Evolutionary conservation across 2,329 filamentous ascomycete species (phyloP), one percentile per base, ranked within the genome.

Genomic region (Aspergillus aculeatinus): DNA sequence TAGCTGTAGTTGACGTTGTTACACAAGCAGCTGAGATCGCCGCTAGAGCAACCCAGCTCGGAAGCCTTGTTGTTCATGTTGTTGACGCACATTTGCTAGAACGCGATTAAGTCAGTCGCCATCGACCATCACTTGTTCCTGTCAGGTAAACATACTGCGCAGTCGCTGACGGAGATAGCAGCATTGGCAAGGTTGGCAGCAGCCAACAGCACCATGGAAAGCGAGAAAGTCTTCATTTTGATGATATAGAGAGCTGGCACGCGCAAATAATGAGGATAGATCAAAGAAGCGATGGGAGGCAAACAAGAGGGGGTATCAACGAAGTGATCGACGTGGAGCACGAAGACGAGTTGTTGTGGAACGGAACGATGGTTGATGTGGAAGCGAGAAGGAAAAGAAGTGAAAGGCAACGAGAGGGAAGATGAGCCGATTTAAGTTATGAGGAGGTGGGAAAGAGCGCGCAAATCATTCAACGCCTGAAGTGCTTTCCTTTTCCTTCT

Each of bases 31-130:
- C 57, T 55, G 48, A 72, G 49, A 62, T 81, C 76, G 49, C 64
- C 67, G 27, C 63, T 44, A 25, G 65, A 63, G 69, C 80, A 82
- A 52, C 77, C 76, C n/a, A 81, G 67, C 4, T 72, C 65, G 3
- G 60, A 33, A 48, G 77, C 77, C 67, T 74, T 71, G 56, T 61
- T 68, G 61, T 76, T 70, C 78, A 82, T 81, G 70, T 76, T 79
- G 67, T 64, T 70, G 67, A 81, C 69, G 65, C 80, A 82, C 67
- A 70, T 77, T 70, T 76, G 67, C 79, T 81, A 63, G 52, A 49
- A 48, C 25, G 39, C 33, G 9, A 1, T 51, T 10, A 5, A 14
- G 58, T 70, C 56, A 72, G 66, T 55, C 33, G 7, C 12, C 19
- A 5, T 57, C 19, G 3, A 12, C 10, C 16, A 12, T 10, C 3